Percentiles rank a stretch among this genome's conserved stretches.
Evolutionary conservation across 2,329 filamentous ascomycete species (phyloP).

Genomic region (Monosporascus ibericus): DNA sequence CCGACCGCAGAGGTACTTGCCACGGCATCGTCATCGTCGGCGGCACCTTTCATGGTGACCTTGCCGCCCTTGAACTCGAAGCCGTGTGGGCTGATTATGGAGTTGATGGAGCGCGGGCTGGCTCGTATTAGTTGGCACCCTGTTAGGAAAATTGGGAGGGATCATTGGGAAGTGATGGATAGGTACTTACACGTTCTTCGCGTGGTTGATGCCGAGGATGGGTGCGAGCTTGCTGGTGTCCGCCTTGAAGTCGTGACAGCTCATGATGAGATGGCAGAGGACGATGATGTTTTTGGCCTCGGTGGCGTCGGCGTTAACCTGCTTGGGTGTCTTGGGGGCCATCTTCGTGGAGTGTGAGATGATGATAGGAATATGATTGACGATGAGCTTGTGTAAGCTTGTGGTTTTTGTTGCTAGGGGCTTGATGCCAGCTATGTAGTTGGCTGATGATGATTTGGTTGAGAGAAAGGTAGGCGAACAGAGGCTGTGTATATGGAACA

Average conservation of each 20-base stretch:
- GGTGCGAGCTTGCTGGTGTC: not conserved
- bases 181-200: constrained; percentile 5
- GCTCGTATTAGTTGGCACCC: not conserved
- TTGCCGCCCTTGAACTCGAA: constrained; percentile 5
- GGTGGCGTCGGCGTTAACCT: not conserved
- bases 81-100: constrained; percentile 2
- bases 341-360: not conserved
- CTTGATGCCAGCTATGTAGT: too few relatives aligned
- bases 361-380: too few relatives aligned
- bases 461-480: too few relatives aligned
- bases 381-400: too few relatives aligned
- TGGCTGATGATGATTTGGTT: too few relatives aligned
- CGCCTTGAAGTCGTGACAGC: constrained; percentile 1
- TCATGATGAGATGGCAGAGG: constrained; percentile 4
- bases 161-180: not conserved
- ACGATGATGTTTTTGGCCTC: not conserved
- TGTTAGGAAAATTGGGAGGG: not conserved
- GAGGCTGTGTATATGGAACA: too few relatives aligned
- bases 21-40: not conserved
- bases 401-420: too few relatives aligned
- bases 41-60: constrained; percentile 1
- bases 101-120: constrained; percentile 4
- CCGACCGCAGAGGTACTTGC: too few relatives aligned
- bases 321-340: not conserved
- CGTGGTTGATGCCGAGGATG: not conserved